phyloP scores from a whole-genome alignment of 2,329 filamentous ascomycete genomes.

The Neofusicoccum sp. region DNA sequence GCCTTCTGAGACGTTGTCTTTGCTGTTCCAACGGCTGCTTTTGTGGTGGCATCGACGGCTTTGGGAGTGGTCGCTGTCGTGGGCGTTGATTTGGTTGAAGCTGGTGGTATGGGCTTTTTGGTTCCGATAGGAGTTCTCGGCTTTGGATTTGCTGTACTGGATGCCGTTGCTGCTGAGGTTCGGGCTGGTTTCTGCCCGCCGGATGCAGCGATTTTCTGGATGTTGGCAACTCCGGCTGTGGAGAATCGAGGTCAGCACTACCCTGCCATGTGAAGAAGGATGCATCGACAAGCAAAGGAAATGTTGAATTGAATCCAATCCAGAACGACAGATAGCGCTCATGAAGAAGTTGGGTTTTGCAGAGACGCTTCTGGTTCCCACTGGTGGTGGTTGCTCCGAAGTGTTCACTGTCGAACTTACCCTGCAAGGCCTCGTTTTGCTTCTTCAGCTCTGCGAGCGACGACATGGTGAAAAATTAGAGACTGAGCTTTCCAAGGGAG shows the following conservation, averaged over 20 bases:
- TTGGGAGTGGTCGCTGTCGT: neutral
- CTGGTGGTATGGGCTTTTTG: constrained; percentile 25
- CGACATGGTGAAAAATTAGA: constrained; percentile 17
- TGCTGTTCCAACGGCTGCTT: neutral
- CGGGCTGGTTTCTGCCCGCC: constrained; percentile 22
- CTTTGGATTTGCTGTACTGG: neutral
- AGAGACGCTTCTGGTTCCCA: no score
- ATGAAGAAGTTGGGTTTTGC: no score
- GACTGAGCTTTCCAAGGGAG: neutral
- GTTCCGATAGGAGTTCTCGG: constrained; percentile 21
- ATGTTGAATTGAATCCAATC: constrained; percentile 15
- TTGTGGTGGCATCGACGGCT: neutral
- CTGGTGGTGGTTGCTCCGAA: neutral
- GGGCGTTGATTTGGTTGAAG: constrained; percentile 18
- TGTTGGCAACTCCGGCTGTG: constrained; percentile 29
- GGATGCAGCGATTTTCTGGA: constrained; percentile 25
- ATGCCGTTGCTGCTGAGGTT: constrained; percentile 14
- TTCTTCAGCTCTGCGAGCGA: constrained; percentile 39
- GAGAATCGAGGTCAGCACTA: constrained; percentile 4
- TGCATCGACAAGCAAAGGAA: neutral
- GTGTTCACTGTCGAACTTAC: constrained; percentile 26
- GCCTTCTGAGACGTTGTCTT: constrained; percentile 1
- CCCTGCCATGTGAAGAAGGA: no score
- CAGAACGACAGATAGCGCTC: neutral
- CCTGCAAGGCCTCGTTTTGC: constrained; percentile 42